Evolutionary conservation across 441 rosid genomes (phyloP), one percentile per base, ranked within the genome.

Genomic region (Theobroma grandiflorum): DNA sequence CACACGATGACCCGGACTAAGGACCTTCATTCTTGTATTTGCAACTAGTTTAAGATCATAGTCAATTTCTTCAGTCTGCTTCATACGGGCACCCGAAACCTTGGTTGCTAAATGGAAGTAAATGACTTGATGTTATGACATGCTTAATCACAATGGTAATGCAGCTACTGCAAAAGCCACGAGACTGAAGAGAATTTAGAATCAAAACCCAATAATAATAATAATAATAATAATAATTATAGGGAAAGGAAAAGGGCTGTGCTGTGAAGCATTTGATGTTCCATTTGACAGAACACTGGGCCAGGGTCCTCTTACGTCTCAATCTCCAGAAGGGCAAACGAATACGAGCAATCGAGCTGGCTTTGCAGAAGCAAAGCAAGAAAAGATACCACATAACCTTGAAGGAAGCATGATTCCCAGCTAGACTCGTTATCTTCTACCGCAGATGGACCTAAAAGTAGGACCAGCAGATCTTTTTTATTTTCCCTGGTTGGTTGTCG

Each of bases 341-440:
- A 10, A 63, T 15, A 35, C 42, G 2, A 38, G 74, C 20, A 69
- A 61, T 76, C 52, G 66, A 81, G 82, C 81, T 78, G 76, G 81
- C 37, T 15, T 53, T 72, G 63, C 81, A 53, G 52, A 58, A 55
- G 18, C 59, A 35, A 73, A 75, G 47, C 84, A 38, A 38, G 50
- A 3, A 33, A 69, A 40, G 40, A 68, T 37, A 75, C 75, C 81
- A 62, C 76, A 52, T 14, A 67, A 45, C 33, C 62, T 26, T 14
- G 0, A 63, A 68, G 47, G 64, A 64, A 63, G 66, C 70, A 61
- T 53, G 73, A 49, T 22, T 40, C 64, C 53, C 85, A 79, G 82
- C 84, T 78, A 76, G 64, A 47, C 68, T 38, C 4, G 22, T 80
- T n/a, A 68, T 20, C 37, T 68, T 77, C 77, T 38, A 71, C 50